phyloP scores from a whole-genome alignment of 371 early-diverging fungal species.

The Lichtheimia corymbifera region DNA sequence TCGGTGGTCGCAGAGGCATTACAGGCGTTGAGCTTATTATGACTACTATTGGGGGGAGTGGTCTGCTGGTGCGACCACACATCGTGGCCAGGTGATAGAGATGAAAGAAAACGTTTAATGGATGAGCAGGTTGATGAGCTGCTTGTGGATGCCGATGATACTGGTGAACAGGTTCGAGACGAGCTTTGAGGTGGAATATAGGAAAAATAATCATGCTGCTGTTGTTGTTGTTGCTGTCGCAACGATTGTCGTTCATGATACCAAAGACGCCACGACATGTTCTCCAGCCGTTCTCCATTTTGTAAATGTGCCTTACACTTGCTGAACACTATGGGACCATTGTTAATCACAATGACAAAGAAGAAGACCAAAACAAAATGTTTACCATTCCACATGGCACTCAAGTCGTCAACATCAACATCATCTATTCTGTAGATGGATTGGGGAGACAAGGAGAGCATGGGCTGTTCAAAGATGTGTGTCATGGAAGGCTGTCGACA shows the following conservation, averaged over 20 bases:
- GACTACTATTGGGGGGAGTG: slow-evolving; percentile 9
- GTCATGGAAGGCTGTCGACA: slow-evolving; percentile 1
- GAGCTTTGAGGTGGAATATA: slow-evolving; percentile 12
- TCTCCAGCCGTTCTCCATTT: slow-evolving; percentile 49
- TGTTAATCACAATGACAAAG: background rate
- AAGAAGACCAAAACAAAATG: background rate
- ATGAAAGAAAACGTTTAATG: slow-evolving; percentile 19
- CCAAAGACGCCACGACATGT: slow-evolving; percentile 49
- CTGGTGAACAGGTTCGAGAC: slow-evolving; percentile 6
- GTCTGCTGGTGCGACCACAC: slow-evolving; percentile 24
- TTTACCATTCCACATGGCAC: slow-evolving; percentile 17
- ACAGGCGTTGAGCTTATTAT: slow-evolving; percentile 6
- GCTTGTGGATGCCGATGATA: background rate
- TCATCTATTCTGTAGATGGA: slow-evolving; percentile 10
- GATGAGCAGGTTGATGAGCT: slow-evolving; percentile 10
- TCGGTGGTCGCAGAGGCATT: background rate
- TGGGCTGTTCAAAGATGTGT: slow-evolving; percentile 16
- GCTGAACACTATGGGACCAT: slow-evolving; percentile 29
- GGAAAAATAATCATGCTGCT: slow-evolving; percentile 15
- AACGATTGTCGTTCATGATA: slow-evolving; percentile 19
- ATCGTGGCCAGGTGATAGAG: slow-evolving; percentile 25
- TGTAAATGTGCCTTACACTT: slow-evolving; percentile 50
- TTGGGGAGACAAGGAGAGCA: slow-evolving; percentile 16
- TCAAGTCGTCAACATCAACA: slow-evolving; percentile 14
- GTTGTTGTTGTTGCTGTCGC: slow-evolving; percentile 7